Conservation (phyloP, 768 basidiomycete species). For the Pisolithus orientalis region DNA sequence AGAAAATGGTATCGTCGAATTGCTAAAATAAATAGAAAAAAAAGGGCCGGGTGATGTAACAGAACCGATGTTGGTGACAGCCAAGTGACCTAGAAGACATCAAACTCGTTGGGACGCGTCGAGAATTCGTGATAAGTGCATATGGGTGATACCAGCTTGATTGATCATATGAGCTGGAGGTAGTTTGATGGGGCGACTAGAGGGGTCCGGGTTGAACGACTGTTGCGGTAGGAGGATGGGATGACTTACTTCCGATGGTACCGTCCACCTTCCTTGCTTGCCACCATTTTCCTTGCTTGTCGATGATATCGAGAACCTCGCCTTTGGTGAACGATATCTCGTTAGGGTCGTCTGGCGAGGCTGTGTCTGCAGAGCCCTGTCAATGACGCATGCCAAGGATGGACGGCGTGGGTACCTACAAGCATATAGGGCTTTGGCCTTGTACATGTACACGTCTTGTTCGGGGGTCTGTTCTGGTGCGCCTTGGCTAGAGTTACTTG, state of each 20-base stretch:
- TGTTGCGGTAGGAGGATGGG: background rate
- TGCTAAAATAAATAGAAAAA: conserved; percentile 24
- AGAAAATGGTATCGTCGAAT: conserved; percentile 25
- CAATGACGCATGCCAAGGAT: conserved; percentile 8
- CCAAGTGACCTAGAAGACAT: conserved; percentile 21
- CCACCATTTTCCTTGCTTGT: conserved; percentile 95
- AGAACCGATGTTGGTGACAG: conserved; percentile 14
- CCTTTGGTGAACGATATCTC: conserved; percentile 93
- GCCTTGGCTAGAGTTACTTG: conserved; percentile 13
- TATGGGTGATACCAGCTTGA: conserved; percentile 8
- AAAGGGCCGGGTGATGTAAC: conserved; percentile 26
- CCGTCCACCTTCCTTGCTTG: conserved; percentile 80
- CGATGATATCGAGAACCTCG: conserved; percentile 86
- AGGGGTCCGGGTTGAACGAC: conserved; percentile 8
- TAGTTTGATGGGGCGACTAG: conserved; percentile 84
- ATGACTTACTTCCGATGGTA: conserved; percentile 62
- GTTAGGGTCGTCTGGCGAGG: conserved; percentile 92
- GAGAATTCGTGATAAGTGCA: conserved; percentile 19
- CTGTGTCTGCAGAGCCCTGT: conserved; percentile 58
- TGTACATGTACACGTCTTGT: conserved; percentile 54
- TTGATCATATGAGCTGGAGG: conserved; percentile 64
- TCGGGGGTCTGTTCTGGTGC: conserved; percentile 24
- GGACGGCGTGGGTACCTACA: conserved; percentile 46
- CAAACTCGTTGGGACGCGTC: conserved; percentile 24
- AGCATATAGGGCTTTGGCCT: conserved; percentile 84